Evolutionary conservation across 352 stramenopile genomes (phyloP).

Genomic region (Discostella stelligera): DNA sequence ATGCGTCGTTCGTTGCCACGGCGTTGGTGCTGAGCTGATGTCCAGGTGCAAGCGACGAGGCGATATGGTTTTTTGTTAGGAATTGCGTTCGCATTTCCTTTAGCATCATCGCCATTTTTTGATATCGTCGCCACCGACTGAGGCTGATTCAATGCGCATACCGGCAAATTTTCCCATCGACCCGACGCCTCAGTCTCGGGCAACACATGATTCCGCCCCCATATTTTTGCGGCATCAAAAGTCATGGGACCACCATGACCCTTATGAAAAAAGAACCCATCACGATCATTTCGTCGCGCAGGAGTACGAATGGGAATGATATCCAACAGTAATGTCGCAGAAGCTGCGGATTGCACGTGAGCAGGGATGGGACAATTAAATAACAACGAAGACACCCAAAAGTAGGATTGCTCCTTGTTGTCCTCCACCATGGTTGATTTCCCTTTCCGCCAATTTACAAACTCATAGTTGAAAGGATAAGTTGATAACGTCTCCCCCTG

Average conservation of each 20-base stretch:
- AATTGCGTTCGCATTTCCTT: neutral
- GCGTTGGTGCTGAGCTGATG: conserved; percentile 56
- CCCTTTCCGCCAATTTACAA: conserved; percentile 50
- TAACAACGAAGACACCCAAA: conserved; percentile 53
- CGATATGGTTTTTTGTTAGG: conserved; percentile 48
- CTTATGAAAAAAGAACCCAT: conserved; percentile 50
- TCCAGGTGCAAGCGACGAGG: conserved; percentile 71
- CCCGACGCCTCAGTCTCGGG: conserved; percentile 28
- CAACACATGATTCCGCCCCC: conserved; percentile 29
- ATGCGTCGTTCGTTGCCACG: conserved; percentile 60
- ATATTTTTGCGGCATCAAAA: conserved; percentile 47
- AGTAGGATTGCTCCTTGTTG: conserved; percentile 46
- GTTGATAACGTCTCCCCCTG: conserved; percentile 44
- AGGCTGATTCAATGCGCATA: conserved; percentile 19
- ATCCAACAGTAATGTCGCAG: conserved; percentile 28
- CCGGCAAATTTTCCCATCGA: conserved; percentile 50
- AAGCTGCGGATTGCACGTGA: conserved; percentile 21
- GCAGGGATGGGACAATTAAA: conserved; percentile 59
- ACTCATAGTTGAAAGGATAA: conserved; percentile 58
- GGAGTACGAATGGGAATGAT: conserved; percentile 49
- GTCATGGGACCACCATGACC: conserved; percentile 44
- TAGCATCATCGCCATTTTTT: neutral
- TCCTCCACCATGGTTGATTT: conserved; percentile 44
- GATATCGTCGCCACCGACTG: neutral
- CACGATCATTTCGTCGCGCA: conserved; percentile 28